phyloP scores from a whole-genome alignment of 2,329 filamentous ascomycete genomes.

The Alternaria sp. region DNA sequence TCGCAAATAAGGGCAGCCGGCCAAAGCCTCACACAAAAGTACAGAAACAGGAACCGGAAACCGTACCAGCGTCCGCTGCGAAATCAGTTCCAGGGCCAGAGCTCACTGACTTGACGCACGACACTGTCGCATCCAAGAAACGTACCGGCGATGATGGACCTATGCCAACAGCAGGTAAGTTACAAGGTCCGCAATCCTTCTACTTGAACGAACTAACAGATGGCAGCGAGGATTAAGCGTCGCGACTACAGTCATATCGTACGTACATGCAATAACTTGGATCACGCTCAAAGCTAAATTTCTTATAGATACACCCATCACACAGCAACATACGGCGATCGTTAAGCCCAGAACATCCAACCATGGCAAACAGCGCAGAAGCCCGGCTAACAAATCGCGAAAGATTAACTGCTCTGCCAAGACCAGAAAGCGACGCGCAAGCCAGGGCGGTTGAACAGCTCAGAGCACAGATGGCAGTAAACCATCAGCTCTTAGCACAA shows the following conservation, averaged over 20 bases:
- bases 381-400: background rate
- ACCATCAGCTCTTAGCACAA: background rate
- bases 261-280: background rate
- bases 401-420: too few species aligned
- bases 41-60: background rate
- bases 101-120: accelerated
- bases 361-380: background rate
- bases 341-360: background rate
- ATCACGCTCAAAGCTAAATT: background rate
- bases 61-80: background rate
- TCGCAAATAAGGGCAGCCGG: background rate
- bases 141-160: background rate
- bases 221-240: background rate
- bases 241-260: background rate
- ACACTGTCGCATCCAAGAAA: background rate
- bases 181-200: accelerated
- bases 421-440: background rate
- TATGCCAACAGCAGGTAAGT: background rate
- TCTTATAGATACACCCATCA: background rate
- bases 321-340: background rate
- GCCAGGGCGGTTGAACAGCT: background rate
- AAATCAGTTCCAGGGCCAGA: background rate
- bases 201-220: accelerated
- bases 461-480: background rate
- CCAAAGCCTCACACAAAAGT: background rate